Evolutionary conservation across 129 eudicot genomes (phyloP).

Genomic region (sunflower (Helianthus annuus)): DNA sequence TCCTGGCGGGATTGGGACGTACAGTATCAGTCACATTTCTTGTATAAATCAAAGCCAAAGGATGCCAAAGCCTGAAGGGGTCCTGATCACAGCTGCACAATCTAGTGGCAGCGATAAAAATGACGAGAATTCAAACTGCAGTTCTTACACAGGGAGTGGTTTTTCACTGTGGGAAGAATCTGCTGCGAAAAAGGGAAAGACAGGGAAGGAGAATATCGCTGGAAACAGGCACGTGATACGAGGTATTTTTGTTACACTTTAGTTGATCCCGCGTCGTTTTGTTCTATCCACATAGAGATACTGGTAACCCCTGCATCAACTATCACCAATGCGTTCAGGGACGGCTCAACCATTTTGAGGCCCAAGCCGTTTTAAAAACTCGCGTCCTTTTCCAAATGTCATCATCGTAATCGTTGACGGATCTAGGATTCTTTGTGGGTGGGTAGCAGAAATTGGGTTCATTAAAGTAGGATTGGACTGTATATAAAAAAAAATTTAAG

Average conservation of each 20-base stretch:
- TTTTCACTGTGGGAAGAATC: constrained; percentile 95
- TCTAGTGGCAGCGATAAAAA: constrained; percentile 45
- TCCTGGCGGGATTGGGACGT: constrained; percentile 93
- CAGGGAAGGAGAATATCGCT: constrained; percentile 94
- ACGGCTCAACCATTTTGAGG: too few species aligned
- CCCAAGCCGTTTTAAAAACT: too few species aligned
- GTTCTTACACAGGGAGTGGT: constrained; percentile 83
- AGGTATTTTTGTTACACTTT: constrained; percentile 40
- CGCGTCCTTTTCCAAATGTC: too few species aligned
- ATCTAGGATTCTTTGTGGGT: too few species aligned
- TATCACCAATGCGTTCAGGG: too few species aligned
- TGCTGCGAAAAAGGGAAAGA: constrained; percentile 79
- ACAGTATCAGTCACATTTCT: constrained; percentile 71
- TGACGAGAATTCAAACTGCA: constrained; percentile 67
- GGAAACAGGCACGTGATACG: constrained; percentile 51
- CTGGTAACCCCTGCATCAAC: not conserved
- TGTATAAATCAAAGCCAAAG: constrained; percentile 51
- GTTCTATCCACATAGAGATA: too few species aligned
- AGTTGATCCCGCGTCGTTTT: too few species aligned
- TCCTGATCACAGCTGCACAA: constrained; percentile 32
- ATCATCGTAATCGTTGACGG: too few species aligned
- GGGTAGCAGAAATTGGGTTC: too few species aligned
- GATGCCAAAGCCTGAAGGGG: constrained; percentile 48
- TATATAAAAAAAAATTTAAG: too few species aligned
- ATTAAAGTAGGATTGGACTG: too few species aligned